phyloP scores from a whole-genome alignment of 2,329 filamentous ascomycete species.

The Fusarium udum region DNA sequence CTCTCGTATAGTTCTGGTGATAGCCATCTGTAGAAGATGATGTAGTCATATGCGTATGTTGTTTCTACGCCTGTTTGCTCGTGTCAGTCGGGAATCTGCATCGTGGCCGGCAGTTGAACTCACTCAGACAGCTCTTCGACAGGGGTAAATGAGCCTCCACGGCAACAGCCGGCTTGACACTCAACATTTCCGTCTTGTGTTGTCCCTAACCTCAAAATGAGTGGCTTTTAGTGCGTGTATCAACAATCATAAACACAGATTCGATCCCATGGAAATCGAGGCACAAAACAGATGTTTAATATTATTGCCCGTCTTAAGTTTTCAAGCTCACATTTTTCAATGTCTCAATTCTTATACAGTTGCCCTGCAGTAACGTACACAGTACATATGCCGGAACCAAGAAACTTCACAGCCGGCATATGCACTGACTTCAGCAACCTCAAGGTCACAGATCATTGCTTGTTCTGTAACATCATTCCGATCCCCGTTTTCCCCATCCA shows the following conservation, averaged over 20 bases:
- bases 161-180: neutral
- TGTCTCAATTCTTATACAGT: neutral
- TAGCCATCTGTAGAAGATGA: slow-evolving; percentile 17
- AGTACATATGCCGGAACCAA: neutral
- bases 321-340: no score
- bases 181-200: neutral
- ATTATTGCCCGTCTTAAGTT: neutral
- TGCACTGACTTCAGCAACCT: neutral
- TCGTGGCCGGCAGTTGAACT: neutral
- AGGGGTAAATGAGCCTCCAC: neutral
- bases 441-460: neutral
- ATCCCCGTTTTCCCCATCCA: neutral
- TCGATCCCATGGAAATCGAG: neutral
- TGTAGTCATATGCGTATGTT: slow-evolving; percentile 4
- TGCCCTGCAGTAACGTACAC: neutral
- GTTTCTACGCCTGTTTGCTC: neutral
- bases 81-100: neutral
- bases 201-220: fast-evolving
- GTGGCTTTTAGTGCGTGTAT: neutral
- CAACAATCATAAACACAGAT: neutral
- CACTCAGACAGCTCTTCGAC: neutral
- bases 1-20: slow-evolving; percentile 12
- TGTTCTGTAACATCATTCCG: neutral
- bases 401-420: neutral
- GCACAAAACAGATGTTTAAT: neutral